Evolutionary conservation across 106 monocot genomes (phyloP).

Genomic region (Iris macrosiphon): DNA sequence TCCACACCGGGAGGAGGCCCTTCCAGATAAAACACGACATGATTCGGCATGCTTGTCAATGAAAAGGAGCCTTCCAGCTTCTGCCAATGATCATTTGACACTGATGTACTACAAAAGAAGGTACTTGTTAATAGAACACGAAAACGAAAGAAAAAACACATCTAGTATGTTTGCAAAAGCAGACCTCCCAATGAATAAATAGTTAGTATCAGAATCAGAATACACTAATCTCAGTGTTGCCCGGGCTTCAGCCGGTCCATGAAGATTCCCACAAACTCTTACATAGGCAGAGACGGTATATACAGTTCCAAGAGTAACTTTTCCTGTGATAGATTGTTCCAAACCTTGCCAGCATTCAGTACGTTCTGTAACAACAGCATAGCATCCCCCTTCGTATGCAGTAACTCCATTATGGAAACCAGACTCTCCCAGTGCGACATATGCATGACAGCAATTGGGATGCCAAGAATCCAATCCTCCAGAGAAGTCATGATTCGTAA

Average conservation of each 20-base stretch:
- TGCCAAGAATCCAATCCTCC: constrained; percentile 53
- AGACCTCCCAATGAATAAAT: constrained; percentile 62
- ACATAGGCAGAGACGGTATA: constrained; percentile 59
- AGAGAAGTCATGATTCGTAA: constrained; percentile 76
- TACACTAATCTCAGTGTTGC: constrained; percentile 59
- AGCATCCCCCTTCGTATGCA: constrained; percentile 24
- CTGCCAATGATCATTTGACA: constrained; percentile 41
- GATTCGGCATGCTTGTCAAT: constrained; percentile 34
- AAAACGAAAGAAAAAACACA: constrained; percentile 3
- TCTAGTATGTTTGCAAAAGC: neutral
- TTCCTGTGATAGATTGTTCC: constrained; percentile 77
- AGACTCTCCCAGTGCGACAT: constrained; percentile 35
- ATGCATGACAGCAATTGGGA: constrained; percentile 58
- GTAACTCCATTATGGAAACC: constrained; percentile 26
- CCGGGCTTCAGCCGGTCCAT: constrained; percentile 27
- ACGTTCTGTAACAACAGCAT: constrained; percentile 69
- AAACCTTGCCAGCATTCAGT: constrained; percentile 78
- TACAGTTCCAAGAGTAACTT: constrained; percentile 24
- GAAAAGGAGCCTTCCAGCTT: constrained; percentile 65
- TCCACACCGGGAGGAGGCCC: constrained; percentile 59
- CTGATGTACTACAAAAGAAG: constrained; percentile 24
- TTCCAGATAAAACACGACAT: constrained; percentile 53
- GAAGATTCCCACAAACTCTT: constrained; percentile 43
- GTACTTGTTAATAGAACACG: neutral
- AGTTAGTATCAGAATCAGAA: constrained; percentile 28